These are phyloP conservation scores for Rhodotorula paludigena DNA, from an alignment of 768 basidiomycete species.

Conservation along the genomic window DNA sequence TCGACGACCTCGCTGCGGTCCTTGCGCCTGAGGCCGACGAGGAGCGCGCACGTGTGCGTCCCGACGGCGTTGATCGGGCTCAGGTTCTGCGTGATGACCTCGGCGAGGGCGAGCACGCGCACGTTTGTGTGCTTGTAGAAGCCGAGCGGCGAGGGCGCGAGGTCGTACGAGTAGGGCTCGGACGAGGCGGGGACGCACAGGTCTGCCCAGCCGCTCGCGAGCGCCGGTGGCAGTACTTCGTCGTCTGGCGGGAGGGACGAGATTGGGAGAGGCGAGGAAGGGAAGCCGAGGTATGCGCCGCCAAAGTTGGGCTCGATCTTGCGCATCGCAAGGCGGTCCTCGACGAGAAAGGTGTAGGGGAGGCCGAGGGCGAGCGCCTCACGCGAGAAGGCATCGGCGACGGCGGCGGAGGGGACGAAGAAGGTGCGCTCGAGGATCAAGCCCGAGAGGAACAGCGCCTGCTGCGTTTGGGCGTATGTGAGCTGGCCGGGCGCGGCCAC, in stretches of 20 bases:
- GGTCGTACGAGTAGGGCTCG: conserved; percentile 31
- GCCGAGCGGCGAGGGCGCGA: conserved; percentile 16
- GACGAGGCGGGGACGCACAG: conserved; percentile 21
- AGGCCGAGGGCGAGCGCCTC: conserved; percentile 33
- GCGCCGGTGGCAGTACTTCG: conserved; percentile 29
- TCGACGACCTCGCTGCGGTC: conserved; percentile 26
- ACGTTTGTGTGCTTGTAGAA: conserved; percentile 37
- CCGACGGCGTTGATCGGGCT: conserved; percentile 41
- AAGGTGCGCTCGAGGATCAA: conserved; percentile 42
- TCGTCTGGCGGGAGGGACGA: background rate
- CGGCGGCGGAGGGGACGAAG: conserved; percentile 18
- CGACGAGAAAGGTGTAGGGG: conserved; percentile 36
- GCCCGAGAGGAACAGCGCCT: conserved; percentile 71
- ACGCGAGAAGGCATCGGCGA: conserved; percentile 25
- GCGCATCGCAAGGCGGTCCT: conserved; percentile 27
- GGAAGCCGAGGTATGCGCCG: conserved; percentile 21
- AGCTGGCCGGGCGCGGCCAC: conserved; percentile 89
- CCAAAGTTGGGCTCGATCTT: conserved; percentile 23
- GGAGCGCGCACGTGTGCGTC: conserved; percentile 27
- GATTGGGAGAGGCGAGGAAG: background rate
- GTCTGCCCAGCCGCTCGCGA: conserved; percentile 12
- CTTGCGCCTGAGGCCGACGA: conserved; percentile 24
- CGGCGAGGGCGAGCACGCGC: conserved; percentile 35
- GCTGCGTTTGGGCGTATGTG: conserved; percentile 77
- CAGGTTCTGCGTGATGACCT: conserved; percentile 36